A percentile compares a stretch with the other conserved stretches of the same genome.
Conservation (phyloP, 1,139 yeast genomes). For the Suhomyces ambrosiae region DNA sequence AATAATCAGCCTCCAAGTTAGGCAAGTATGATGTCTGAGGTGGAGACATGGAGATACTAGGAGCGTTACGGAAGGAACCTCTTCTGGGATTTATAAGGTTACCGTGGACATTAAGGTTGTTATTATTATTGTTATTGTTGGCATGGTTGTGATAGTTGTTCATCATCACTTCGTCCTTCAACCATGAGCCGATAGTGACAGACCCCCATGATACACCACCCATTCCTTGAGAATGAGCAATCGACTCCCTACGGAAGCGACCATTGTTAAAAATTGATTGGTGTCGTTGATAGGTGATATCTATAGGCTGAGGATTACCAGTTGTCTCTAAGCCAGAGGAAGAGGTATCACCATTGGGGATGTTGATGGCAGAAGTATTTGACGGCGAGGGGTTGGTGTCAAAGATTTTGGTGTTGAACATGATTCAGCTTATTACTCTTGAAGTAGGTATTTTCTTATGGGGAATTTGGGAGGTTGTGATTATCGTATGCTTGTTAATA, state of each 20-base stretch:
- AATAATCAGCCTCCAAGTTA: slow-evolving; percentile 90
- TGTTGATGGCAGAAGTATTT: slow-evolving; percentile 22
- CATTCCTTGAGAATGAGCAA: slow-evolving; percentile 96
- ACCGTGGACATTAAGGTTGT: slow-evolving; percentile 20
- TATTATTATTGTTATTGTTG: slow-evolving; percentile 13
- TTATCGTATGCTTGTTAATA: too few species aligned
- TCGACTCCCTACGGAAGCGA: slow-evolving; percentile 73
- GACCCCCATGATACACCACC: slow-evolving; percentile 99
- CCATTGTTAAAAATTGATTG: slow-evolving; percentile 41
- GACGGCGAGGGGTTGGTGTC: slow-evolving; percentile 19
- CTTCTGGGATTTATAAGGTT: slow-evolving; percentile 46
- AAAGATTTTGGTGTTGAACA: slow-evolving; percentile 24
- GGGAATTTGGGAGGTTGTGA: not conserved
- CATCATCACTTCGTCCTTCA: slow-evolving; percentile 86
- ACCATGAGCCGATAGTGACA: slow-evolving; percentile 91
- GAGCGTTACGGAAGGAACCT: slow-evolving; percentile 39
- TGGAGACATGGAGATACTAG: slow-evolving; percentile 54
- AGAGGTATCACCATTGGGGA: slow-evolving; percentile 15
- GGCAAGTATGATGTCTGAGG: slow-evolving; percentile 84
- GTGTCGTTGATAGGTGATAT: slow-evolving; percentile 48
- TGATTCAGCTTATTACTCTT: too few species aligned
- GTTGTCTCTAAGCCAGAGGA: slow-evolving; percentile 4
- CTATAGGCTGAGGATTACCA: slow-evolving; percentile 46
- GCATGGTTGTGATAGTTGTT: slow-evolving; percentile 24
- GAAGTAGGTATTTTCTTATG: too few species aligned